Evolutionary conservation across 2,329 filamentous ascomycete species (phyloP).

Genomic region (Fusarium falciforme): DNA sequence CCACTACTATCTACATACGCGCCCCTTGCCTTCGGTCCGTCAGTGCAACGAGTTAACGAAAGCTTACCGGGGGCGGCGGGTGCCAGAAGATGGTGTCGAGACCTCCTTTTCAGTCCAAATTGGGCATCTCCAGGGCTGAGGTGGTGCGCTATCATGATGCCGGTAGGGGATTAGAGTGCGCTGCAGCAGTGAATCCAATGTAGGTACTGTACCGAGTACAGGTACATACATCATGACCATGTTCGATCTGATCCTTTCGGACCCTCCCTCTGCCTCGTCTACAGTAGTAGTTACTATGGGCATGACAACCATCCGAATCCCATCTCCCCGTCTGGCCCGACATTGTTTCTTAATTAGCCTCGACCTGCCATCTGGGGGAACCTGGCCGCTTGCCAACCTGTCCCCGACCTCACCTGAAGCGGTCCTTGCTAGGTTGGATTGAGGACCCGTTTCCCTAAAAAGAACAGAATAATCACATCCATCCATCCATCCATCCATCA

Average conservation of each 20-base stretch:
- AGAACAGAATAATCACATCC: slow-evolving; percentile 29
- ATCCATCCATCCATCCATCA: slow-evolving; percentile 6
- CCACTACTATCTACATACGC: slow-evolving; percentile 10
- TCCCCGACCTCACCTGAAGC: slow-evolving; percentile 45
- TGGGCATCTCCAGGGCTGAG: slow-evolving; percentile 35
- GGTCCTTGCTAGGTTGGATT: slow-evolving; percentile 39
- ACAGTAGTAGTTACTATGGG: not conserved
- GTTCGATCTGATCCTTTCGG: slow-evolving; percentile 14
- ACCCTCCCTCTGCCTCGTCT: not conserved
- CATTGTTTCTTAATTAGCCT: slow-evolving; percentile 34
- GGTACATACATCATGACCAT: slow-evolving; percentile 8
- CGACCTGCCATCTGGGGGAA: slow-evolving; percentile 40
- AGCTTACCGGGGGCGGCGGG: slow-evolving; percentile 11
- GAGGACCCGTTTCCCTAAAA: slow-evolving; percentile 38
- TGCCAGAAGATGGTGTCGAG: slow-evolving; percentile 21
- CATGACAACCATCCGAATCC: not conserved
- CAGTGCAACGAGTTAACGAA: slow-evolving; percentile 32
- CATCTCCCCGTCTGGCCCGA: slow-evolving; percentile 21
- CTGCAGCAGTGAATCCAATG: slow-evolving; percentile 1
- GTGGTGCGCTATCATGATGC: slow-evolving; percentile 36
- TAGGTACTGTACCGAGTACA: not conserved
- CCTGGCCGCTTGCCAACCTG: slow-evolving; percentile 34
- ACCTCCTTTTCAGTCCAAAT: slow-evolving; percentile 23
- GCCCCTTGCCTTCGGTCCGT: slow-evolving; percentile 22
- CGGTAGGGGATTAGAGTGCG: slow-evolving; percentile 11